A percentile compares a stretch with the other conserved stretches of the same genome.
Conservation (phyloP, 106 monocot species). For the Vanilla planifolia region DNA sequence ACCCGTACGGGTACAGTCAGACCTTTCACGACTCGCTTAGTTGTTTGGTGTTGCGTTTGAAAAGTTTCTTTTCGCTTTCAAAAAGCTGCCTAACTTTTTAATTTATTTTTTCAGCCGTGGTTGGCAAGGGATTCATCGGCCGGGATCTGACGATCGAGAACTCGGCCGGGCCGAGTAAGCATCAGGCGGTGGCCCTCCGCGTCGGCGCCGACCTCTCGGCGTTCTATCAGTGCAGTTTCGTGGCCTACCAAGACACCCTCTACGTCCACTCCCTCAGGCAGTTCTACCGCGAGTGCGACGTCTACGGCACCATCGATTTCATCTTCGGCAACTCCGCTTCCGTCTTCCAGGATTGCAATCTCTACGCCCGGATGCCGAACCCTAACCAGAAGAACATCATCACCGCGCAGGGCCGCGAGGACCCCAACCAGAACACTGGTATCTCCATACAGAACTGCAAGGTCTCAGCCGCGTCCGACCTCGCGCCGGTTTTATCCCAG, state of each 20-base stretch:
- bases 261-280: slow-evolving; percentile 20
- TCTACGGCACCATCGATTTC: slow-evolving; percentile 28
- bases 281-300: slow-evolving; percentile 16
- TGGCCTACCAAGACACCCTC: slow-evolving; percentile 24
- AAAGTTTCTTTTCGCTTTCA: too few species aligned
- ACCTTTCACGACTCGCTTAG: too few species aligned
- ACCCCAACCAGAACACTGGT: slow-evolving; percentile 53
- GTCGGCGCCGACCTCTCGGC: slow-evolving; percentile 12
- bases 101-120: slow-evolving; percentile 14
- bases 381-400: slow-evolving; percentile 39
- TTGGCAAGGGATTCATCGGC: slow-evolving; percentile 11
- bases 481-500: slow-evolving; percentile 15
- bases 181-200: slow-evolving; percentile 23
- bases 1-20: too few species aligned
- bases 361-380: slow-evolving; percentile 31
- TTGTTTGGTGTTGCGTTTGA: too few species aligned
- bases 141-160: slow-evolving; percentile 11
- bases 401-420: slow-evolving; percentile 37
- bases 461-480: slow-evolving; percentile 28
- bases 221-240: slow-evolving; percentile 16
- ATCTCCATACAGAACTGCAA: slow-evolving; percentile 37
- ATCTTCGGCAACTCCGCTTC: slow-evolving; percentile 27
- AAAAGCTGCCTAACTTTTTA: too few species aligned
- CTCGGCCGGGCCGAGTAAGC: slow-evolving; percentile 14
- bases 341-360: slow-evolving; percentile 29